Evolutionary conservation across 495 filamentous ascomycete genomes (phyloP), one percentile per base, ranked within the genome.

Genomic region (Pseudevernia furfuracea): DNA sequence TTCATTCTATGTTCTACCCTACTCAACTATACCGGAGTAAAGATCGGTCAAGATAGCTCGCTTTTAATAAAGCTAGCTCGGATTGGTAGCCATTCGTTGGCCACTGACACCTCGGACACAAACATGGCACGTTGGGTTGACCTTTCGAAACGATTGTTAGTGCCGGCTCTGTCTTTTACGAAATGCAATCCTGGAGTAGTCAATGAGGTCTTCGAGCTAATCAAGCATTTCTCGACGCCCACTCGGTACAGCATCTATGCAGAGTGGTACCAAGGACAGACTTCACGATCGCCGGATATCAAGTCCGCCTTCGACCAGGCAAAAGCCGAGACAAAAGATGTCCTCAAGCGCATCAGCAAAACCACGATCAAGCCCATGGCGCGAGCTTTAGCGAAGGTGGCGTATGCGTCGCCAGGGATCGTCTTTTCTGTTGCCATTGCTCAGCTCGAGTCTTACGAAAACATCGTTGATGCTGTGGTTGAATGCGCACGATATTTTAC

Each of bases 401-500:
- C 92, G 11, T 88, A 88, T 65, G 84, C 89, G 10, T 91, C 87
- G 19, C 95, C 95, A 5, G 92, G 91, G n/a, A 81, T 94, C 53
- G 91, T 99, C 34, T 95, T 96, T 77, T 85, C 85, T 68, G 85
- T 92, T 49, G 89, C 91, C 15, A 82, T 97, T 61, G 82, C 80
- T 39, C 91, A 96, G 70, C 91, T 96, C 55, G 91, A 97, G 74
- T 83, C 86, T 0, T 97, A 97, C 73, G 88, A 88, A 70, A 97
- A 97, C 71, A 81, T 97, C 41, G 92, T 93, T 63, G 90, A 96
- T 63, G 88, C 88, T 12, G 88, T 99, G 59, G 91, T 97, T 37
- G 90, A 96, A 72, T 96, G 91, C 70, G 91, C 89, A 38, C 87
- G 89, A 67, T 96, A 96, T 69, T 96, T 97, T 70, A 96, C 93